Evolutionary conservation across 768 basidiomycete species (phyloP).

Genomic region (Russula foetens): DNA sequence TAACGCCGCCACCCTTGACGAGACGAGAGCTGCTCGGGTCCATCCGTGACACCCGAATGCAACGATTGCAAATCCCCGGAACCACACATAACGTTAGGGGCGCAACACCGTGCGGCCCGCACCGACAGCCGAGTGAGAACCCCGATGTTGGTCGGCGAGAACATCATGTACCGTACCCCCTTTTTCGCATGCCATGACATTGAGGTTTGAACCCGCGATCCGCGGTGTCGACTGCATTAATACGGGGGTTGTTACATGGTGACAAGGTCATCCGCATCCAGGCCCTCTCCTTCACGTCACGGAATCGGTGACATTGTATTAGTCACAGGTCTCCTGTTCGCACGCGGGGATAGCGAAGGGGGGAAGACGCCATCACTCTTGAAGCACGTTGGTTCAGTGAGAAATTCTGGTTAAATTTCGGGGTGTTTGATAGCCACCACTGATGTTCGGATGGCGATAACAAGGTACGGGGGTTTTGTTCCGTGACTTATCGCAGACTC

Average conservation of each 20-base stretch:
- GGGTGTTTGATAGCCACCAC: background rate
- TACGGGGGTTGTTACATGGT: background rate
- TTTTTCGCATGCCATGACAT: background rate
- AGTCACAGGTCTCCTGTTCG: no score
- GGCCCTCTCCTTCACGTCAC: background rate
- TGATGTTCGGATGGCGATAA: background rate
- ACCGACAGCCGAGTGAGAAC: background rate
- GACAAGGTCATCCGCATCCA: background rate
- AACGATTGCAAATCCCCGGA: background rate
- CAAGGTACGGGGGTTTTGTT: background rate
- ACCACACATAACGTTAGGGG: background rate
- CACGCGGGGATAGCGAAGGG: background rate
- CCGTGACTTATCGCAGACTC: conserved; percentile 11
- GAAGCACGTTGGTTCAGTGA: background rate
- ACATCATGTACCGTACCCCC: background rate
- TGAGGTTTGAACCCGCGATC: no score
- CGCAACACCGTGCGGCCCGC: background rate
- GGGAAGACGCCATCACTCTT: no score
- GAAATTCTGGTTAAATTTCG: background rate
- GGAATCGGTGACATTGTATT: background rate
- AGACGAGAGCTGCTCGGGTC: background rate
- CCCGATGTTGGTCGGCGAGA: background rate
- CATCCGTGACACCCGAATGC: no score
- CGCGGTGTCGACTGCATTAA: background rate
- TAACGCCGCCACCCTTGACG: background rate